phyloP scores from a whole-genome alignment of 176 grass and related monocot genomes.

The Bonia amplexicaulis region DNA sequence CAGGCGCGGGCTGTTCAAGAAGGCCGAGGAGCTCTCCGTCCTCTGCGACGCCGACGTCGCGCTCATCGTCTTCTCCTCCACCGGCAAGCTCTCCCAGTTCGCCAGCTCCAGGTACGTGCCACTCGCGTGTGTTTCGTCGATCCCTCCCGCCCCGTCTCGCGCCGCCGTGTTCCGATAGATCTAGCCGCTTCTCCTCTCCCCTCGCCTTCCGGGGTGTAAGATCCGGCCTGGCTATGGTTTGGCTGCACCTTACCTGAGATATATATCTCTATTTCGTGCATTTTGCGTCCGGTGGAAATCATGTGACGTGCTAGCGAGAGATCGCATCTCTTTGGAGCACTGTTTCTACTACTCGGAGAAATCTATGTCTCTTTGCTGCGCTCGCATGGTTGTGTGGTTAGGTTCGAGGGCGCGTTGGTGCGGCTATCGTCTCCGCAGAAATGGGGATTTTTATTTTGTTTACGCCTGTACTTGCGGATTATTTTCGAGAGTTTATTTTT shows the following conservation, averaged over 20 bases:
- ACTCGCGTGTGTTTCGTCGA: not conserved
- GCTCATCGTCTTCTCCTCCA: slow-evolving; percentile 90
- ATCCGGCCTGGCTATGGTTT: slow-evolving; percentile 30
- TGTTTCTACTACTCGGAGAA: not conserved
- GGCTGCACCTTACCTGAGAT: not conserved
- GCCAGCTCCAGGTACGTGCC: slow-evolving; percentile 65
- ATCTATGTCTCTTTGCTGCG: not conserved
- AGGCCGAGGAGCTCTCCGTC: slow-evolving; percentile 83
- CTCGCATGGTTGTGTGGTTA: not conserved
- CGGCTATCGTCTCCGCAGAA: not conserved
- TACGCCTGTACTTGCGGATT: not conserved
- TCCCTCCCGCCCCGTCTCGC: not conserved
- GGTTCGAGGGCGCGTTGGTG: not conserved
- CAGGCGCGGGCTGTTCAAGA: slow-evolving; percentile 91
- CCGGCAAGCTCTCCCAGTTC: slow-evolving; percentile 84
- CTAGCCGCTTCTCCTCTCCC: not conserved
- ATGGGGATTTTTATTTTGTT: slow-evolving; percentile 10
- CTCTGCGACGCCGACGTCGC: slow-evolving; percentile 91
- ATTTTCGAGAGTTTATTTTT: not conserved
- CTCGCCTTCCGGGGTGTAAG: not conserved
- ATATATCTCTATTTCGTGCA: too few species aligned
- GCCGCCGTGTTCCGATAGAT: slow-evolving; percentile 14
- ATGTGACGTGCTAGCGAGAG: not conserved
- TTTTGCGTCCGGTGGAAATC: not conserved
- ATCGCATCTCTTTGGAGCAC: not conserved